These are phyloP conservation scores for Sporopachydermia lactativora DNA, from an alignment of 805 yeast genomes.

Conservation along the genomic window DNA sequence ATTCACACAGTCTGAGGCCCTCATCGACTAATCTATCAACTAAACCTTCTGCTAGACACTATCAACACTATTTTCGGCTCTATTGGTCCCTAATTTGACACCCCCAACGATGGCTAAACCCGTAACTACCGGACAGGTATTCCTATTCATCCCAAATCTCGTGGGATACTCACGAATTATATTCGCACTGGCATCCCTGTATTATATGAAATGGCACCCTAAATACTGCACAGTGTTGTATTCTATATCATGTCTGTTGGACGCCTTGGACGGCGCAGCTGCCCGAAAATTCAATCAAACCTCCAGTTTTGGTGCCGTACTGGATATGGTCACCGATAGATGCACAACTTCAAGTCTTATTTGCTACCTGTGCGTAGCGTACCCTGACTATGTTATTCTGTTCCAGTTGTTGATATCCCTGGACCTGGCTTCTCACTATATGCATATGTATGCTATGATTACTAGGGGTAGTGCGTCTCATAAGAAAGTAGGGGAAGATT, in stretches of 20 bases:
- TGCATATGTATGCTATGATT: constrained; percentile 96
- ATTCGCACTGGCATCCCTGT: constrained; percentile 67
- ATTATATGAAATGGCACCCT: constrained; percentile 77
- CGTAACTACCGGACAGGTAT: constrained; percentile 38
- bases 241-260: constrained; percentile 79
- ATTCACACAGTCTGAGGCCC: constrained; percentile 10
- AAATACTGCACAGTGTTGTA: constrained; percentile 62
- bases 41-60: constrained; percentile 6
- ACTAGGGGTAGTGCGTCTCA: constrained; percentile 70
- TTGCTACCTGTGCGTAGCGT: constrained; percentile 69
- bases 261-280: constrained; percentile 93
- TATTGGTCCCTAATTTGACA: constrained; percentile 6
- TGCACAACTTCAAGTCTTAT: constrained; percentile 92
- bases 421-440: constrained; percentile 80
- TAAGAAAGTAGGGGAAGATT: constrained; percentile 63
- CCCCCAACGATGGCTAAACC: constrained; percentile 8
- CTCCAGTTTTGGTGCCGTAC: constrained; percentile 86
- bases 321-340: constrained; percentile 98
- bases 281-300: constrained; percentile 85
- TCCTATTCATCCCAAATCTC: constrained; percentile 76
- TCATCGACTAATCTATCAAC: constrained; percentile 7
- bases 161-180: constrained; percentile 82
- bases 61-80: constrained; percentile 10
- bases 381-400: constrained; percentile 51
- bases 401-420: constrained; percentile 81